Conservation (phyloP, 2,329 filamentous ascomycete species). For the Diaporthe batatas region DNA sequence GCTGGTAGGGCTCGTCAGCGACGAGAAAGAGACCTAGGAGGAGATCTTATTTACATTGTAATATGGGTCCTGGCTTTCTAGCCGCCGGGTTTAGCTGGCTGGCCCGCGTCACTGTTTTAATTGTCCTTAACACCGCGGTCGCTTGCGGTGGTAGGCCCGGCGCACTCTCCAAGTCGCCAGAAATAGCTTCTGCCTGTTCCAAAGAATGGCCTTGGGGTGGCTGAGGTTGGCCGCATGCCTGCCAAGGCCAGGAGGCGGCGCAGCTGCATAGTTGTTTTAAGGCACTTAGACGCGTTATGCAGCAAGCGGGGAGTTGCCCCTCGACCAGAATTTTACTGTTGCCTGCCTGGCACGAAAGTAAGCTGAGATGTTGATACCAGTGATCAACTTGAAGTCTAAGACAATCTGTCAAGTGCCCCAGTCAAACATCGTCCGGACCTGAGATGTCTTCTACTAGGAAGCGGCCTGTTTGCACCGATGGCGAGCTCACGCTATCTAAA, state of each 20-base stretch:
- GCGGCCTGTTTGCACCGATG: slow-evolving; percentile 11
- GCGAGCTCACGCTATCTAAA: not conserved
- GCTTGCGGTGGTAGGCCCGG: not conserved
- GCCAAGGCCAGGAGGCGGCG: not conserved
- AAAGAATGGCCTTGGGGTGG: not conserved
- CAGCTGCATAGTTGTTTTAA: not conserved
- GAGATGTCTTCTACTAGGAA: slow-evolving; percentile 17
- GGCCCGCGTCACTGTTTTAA: too few species aligned
- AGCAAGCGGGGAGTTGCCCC: not conserved
- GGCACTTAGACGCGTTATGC: not conserved
- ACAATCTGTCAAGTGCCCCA: not conserved
- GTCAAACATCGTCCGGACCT: not conserved
- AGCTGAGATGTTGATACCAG: not conserved
- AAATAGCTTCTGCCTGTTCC: slow-evolving; percentile 3
- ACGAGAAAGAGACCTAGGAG: too few species aligned
- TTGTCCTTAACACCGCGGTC: too few species aligned
- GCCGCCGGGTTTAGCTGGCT: too few species aligned
- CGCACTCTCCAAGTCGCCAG: not conserved
- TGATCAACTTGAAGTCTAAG: not conserved
- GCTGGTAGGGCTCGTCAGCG: too few species aligned
- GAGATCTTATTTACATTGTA: too few species aligned
- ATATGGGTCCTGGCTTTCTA: too few species aligned
- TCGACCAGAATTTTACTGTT: not conserved
- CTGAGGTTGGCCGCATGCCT: not conserved
- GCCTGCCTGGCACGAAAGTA: not conserved